Conservation (phyloP, 352 stramenopile genomes). For the Phytopythium oedochilum region DNA sequence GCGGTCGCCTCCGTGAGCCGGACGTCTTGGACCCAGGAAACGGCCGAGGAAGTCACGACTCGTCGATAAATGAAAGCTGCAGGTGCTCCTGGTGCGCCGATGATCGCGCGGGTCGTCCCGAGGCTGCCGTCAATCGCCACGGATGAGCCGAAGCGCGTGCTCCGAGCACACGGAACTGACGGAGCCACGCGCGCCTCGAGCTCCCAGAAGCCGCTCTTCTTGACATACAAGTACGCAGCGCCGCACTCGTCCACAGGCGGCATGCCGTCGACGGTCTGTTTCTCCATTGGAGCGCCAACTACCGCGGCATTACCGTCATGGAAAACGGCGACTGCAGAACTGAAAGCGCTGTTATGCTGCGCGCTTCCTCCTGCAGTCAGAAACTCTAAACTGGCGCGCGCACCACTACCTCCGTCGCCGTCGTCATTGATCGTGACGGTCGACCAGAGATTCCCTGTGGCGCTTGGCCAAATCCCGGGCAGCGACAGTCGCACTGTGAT, state of each 20-base stretch:
- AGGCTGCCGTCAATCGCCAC: slow-evolving; percentile 70
- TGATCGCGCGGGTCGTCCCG: slow-evolving; percentile 47
- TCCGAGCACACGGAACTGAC: not conserved
- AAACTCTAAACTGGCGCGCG: slow-evolving; percentile 55
- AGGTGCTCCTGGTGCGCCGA: slow-evolving; percentile 57
- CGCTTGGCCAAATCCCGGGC: slow-evolving; percentile 90
- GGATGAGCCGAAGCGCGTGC: slow-evolving; percentile 59
- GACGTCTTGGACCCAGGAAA: slow-evolving; percentile 43
- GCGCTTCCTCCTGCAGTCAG: slow-evolving; percentile 29
- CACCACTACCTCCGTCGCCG: slow-evolving; percentile 83
- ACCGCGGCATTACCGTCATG: slow-evolving; percentile 61
- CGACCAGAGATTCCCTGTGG: slow-evolving; percentile 81
- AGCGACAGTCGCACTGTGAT: slow-evolving; percentile 89
- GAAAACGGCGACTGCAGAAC: slow-evolving; percentile 54
- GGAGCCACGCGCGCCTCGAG: slow-evolving; percentile 37
- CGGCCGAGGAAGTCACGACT: slow-evolving; percentile 9
- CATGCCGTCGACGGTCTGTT: slow-evolving; percentile 10
- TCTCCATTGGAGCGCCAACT: slow-evolving; percentile 55
- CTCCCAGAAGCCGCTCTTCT: slow-evolving; percentile 63
- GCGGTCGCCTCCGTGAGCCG: slow-evolving; percentile 32
- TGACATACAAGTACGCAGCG: slow-evolving; percentile 63
- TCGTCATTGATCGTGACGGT: slow-evolving; percentile 90
- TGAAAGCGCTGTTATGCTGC: slow-evolving; percentile 43
- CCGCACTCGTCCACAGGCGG: slow-evolving; percentile 33
- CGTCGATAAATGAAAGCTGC: slow-evolving; percentile 46